These are phyloP conservation scores for Pseudogymnoascus sp. DNA, from an alignment of 2,329 filamentous ascomycete genomes.

Conservation along the genomic window DNA sequence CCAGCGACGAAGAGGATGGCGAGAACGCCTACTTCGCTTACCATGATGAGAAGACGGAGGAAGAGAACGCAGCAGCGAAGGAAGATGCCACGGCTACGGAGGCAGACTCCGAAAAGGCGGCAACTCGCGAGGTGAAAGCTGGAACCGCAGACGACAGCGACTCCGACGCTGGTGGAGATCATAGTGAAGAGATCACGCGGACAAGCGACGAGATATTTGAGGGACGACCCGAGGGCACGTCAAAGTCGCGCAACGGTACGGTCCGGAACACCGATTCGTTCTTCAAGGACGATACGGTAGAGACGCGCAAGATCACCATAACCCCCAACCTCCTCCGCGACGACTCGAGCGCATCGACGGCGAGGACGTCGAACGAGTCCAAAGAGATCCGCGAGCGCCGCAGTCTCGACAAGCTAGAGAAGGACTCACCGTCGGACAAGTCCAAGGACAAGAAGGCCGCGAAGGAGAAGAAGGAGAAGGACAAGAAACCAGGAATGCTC, in stretches of 20 bases:
- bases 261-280: conserved; percentile 91
- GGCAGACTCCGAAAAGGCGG: conserved; percentile 34
- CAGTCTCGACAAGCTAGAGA: conserved; percentile 71
- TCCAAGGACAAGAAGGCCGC: conserved; percentile 67
- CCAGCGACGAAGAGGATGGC: conserved; percentile 51
- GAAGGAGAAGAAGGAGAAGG: conserved; percentile 50
- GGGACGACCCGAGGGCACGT: conserved; percentile 40
- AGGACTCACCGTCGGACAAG: conserved; percentile 55
- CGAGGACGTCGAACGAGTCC: conserved; percentile 34
- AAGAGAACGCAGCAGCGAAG: conserved; percentile 26
- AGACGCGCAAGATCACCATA: conserved; percentile 94
- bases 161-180: conserved; percentile 14
- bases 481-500: conserved; percentile 50
- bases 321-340: conserved; percentile 88
- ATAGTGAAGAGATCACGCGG: conserved; percentile 32
- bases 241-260: conserved; percentile 73
- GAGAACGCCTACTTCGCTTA: conserved; percentile 38
- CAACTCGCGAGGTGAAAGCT: conserved; percentile 24
- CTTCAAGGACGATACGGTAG: conserved; percentile 90
- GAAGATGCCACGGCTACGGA: conserved; percentile 26
- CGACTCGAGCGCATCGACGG: conserved; percentile 42
- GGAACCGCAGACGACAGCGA: background rate
- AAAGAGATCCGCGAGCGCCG: conserved; percentile 47
- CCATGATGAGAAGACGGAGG: conserved; percentile 32
- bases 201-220: conserved; percentile 62